These are phyloP conservation scores for Populus euphratica DNA, from an alignment of 345 rosid species.

Conservation along the genomic window DNA sequence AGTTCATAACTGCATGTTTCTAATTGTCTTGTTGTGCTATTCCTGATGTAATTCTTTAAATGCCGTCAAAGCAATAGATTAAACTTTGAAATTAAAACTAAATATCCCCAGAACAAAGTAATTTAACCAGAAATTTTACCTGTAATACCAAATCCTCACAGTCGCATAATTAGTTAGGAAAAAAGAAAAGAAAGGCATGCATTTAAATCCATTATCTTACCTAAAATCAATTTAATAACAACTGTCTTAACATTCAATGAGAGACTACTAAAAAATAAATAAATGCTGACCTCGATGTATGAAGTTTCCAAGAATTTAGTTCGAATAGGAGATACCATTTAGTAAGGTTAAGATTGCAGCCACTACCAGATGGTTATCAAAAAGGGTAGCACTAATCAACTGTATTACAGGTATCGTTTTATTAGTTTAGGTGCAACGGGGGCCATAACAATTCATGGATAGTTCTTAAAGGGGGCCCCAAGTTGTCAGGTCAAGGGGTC, in stretches of 20 bases:
- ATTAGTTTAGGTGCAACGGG: background rate
- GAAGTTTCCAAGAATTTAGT: background rate
- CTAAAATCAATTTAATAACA: background rate
- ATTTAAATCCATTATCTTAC: background rate
- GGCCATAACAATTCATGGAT: background rate
- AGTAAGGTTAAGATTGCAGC: background rate
- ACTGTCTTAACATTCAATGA: background rate
- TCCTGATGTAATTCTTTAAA: background rate
- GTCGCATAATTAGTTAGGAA: background rate
- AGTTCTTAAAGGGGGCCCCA: background rate
- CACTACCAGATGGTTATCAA: background rate
- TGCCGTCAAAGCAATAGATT: background rate
- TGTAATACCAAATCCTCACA: background rate
- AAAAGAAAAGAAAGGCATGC: background rate
- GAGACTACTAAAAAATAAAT: background rate
- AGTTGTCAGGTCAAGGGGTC: background rate
- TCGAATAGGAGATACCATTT: background rate
- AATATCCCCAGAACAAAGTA: background rate
- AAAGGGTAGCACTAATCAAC: background rate
- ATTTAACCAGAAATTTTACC: background rate
- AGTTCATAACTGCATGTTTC: background rate
- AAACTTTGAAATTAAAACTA: background rate
- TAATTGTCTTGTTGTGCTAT: background rate
- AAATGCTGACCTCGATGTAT: background rate
- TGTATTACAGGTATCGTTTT: background rate